A percentile compares a stretch with the other conserved stretches of the same genome.
phyloP scores from a whole-genome alignment of 441 rosid genomes.

The Metrosideros polymorpha region DNA sequence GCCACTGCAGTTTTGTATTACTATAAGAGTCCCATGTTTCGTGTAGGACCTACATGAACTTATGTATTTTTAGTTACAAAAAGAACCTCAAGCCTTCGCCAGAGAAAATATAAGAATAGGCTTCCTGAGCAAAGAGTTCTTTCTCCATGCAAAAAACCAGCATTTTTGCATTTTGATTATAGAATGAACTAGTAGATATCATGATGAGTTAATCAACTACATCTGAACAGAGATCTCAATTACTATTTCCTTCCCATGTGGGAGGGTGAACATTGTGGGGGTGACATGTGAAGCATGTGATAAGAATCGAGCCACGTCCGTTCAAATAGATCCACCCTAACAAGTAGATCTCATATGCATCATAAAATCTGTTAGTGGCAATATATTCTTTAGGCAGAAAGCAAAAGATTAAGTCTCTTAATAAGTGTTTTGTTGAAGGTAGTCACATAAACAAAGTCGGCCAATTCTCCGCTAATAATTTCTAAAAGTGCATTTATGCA shows the following conservation, averaged over 20 bases:
- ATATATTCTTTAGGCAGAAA: not conserved
- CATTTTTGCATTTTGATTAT: not conserved
- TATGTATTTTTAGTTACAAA: not conserved
- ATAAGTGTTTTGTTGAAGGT: not conserved
- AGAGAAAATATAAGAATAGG: not conserved
- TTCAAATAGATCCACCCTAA: not conserved
- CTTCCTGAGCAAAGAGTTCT: not conserved
- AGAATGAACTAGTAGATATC: not conserved
- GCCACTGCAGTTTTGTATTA: not conserved
- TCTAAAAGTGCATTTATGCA: not conserved
- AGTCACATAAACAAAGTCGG: not conserved
- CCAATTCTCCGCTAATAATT: not conserved
- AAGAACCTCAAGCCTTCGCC: not conserved
- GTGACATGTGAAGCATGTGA: not conserved
- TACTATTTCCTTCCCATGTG: not conserved
- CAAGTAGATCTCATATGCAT: not conserved
- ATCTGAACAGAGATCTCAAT: not conserved
- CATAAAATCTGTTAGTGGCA: not conserved
- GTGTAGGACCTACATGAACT: not conserved
- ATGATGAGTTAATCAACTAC: not conserved
- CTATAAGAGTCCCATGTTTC: not conserved
- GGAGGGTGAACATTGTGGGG: not conserved
- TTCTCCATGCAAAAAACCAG: not conserved
- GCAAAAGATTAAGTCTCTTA: not conserved
- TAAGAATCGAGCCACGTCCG: not conserved